Percentiles rank a stretch among this genome's conserved stretches.
Conservation (phyloP, 345 rosid species). For the Pugionium dolabratum region DNA sequence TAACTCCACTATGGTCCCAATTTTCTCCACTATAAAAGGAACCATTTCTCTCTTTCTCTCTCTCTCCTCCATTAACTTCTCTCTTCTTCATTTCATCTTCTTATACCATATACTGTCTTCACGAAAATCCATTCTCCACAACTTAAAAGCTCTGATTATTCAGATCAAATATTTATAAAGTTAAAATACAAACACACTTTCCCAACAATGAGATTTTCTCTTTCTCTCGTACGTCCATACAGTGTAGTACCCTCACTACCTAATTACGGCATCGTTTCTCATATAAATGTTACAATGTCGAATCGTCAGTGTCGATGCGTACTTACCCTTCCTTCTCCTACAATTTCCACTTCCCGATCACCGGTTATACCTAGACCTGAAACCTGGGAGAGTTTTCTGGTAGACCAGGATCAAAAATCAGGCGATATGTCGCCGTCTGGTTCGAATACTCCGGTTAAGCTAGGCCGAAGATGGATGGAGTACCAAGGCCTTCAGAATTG, state of each 20-base stretch:
- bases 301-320: conserved; percentile 30
- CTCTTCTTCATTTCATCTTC: conserved; percentile 30
- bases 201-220: conserved; percentile 30
- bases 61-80: conserved; percentile 12
- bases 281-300: conserved; percentile 14
- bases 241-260: conserved; percentile 29
- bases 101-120: conserved; percentile 14
- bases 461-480: conserved; percentile 45
- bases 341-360: conserved; percentile 26
- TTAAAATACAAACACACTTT: not conserved
- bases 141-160: conserved; percentile 7
- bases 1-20: conserved; percentile 32
- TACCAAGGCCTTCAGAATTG: conserved; percentile 53
- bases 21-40: conserved; percentile 30
- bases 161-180: not conserved
- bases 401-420: conserved; percentile 29
- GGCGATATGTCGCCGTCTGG: conserved; percentile 1
- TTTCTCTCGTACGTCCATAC: conserved; percentile 30
- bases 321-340: conserved; percentile 39
- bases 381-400: conserved; percentile 33
- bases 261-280: conserved; percentile 22
- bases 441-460: conserved; percentile 36
- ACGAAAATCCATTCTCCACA: conserved; percentile 3
- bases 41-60: conserved; percentile 13
- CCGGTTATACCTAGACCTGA: conserved; percentile 38